phyloP scores from a whole-genome alignment of 768 basidiomycete genomes.

The Porphyrellus cyaneotinctus region DNA sequence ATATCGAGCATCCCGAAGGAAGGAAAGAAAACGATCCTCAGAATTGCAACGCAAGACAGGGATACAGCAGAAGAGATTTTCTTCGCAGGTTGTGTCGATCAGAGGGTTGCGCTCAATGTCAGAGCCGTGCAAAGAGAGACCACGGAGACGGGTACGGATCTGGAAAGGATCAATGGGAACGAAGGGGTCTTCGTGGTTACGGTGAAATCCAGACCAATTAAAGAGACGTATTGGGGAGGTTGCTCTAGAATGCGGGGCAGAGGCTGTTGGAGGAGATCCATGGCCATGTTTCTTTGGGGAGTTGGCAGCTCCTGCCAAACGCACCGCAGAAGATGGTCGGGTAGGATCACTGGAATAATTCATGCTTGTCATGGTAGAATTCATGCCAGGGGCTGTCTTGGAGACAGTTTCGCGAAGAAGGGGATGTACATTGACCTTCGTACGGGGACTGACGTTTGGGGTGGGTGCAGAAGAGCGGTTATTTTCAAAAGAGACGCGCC shows the following conservation, averaged over 20 bases:
- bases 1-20: slow-evolving; percentile 21
- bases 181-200: slow-evolving; percentile 51
- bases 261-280: slow-evolving; percentile 27
- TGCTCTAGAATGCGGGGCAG: slow-evolving; percentile 38
- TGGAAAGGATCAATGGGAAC: slow-evolving; percentile 54
- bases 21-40: slow-evolving; percentile 10
- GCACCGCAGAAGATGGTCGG: slow-evolving; percentile 9
- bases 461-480: slow-evolving; percentile 34
- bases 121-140: slow-evolving; percentile 20
- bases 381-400: slow-evolving; percentile 6
- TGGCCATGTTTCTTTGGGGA: slow-evolving; percentile 21
- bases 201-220: slow-evolving; percentile 50
- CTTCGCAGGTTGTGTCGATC: slow-evolving; percentile 24
- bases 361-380: slow-evolving; percentile 8
- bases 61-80: slow-evolving; percentile 21
- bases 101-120: slow-evolving; percentile 16
- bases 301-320: not conserved
- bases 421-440: slow-evolving; percentile 33
- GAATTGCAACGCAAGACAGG: slow-evolving; percentile 13
- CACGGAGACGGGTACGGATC: slow-evolving; percentile 22
- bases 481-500: slow-evolving; percentile 52
- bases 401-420: slow-evolving; percentile 17
- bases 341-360: slow-evolving; percentile 7
- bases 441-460: slow-evolving; percentile 27
- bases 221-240: slow-evolving; percentile 60